These are phyloP conservation scores for Xylariaceae sp. DNA, from an alignment of 2,329 filamentous ascomycete species.

Conservation along the genomic window DNA sequence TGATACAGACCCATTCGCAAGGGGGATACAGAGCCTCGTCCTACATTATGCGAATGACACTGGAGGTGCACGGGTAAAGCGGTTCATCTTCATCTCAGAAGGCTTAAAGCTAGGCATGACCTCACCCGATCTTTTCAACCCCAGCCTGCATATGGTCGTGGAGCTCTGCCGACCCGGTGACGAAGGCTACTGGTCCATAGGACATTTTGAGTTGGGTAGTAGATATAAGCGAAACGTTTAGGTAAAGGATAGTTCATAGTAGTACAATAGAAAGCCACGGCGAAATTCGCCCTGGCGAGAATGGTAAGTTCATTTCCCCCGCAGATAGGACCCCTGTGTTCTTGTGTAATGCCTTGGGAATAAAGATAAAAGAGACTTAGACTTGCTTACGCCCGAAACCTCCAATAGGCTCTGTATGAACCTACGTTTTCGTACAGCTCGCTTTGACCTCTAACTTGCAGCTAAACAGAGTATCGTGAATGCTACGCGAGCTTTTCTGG, in stretches of 20 bases:
- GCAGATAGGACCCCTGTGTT: conserved; percentile 2
- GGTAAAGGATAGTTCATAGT: neutral
- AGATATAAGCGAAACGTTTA: neutral
- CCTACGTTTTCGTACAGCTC: neutral
- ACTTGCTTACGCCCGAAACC: neutral
- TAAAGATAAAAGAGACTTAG: neutral
- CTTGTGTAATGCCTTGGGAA: neutral
- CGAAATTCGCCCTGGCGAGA: neutral
- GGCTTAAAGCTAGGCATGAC: neutral
- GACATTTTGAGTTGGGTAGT: neutral
- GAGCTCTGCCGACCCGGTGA: conserved; percentile 21
- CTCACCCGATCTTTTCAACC: neutral
- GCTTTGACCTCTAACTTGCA: conserved; percentile 5
- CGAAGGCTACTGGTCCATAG: conserved; percentile 1
- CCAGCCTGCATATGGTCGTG: conserved; percentile 7
- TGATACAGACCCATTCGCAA: conserved; percentile 14
- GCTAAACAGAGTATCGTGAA: neutral
- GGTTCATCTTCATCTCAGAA: conserved; percentile 18
- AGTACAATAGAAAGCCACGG: neutral
- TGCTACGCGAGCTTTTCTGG: conserved; percentile 7
- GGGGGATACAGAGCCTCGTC: conserved; percentile 13
- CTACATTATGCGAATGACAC: conserved; percentile 4
- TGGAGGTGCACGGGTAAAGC: conserved; percentile 18
- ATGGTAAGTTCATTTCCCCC: neutral
- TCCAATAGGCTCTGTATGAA: conserved; percentile 3